A percentile compares a stretch with the other conserved stretches of the same genome.
phyloP scores from a whole-genome alignment of 2,329 filamentous ascomycete species.

The Hymenoscyphus fraxineus region DNA sequence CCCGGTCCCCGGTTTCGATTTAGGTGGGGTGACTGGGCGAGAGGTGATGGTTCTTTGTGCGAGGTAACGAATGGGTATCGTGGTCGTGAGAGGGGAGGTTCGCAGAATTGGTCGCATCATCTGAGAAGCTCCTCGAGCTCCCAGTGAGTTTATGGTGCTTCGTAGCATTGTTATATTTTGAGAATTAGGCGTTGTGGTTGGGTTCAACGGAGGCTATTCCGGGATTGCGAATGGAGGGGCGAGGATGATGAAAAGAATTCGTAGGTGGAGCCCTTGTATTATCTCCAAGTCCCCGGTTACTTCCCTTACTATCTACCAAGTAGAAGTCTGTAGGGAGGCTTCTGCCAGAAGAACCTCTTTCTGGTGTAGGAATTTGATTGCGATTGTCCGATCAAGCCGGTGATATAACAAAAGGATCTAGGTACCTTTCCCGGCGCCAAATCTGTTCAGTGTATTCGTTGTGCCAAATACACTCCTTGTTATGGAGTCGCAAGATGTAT shows the following conservation, averaged over 20 bases:
- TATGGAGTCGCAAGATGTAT: not conserved
- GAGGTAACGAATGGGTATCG: conserved; percentile 8
- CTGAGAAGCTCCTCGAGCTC: conserved; percentile 19
- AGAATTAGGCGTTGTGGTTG: not conserved
- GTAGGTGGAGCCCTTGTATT: not conserved
- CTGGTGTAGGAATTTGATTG: not conserved
- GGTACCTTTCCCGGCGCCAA: not conserved
- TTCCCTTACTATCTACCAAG: not conserved
- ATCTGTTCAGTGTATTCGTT: not conserved
- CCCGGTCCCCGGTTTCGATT: conserved; percentile 16
- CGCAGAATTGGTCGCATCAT: conserved; percentile 15
- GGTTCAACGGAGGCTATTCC: not conserved
- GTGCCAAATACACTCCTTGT: not conserved
- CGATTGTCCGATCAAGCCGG: not conserved
- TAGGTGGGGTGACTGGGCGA: conserved; percentile 11
- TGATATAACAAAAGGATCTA: not conserved
- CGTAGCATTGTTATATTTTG: conserved; percentile 21
- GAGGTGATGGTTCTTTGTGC: conserved; percentile 18
- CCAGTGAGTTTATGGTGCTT: conserved; percentile 14
- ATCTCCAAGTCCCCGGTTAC: not conserved
- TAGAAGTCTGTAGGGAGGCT: not conserved
- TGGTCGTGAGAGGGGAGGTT: conserved; percentile 5
- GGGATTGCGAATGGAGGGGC: not conserved
- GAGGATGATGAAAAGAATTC: not conserved
- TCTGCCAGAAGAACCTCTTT: not conserved